Evolutionary conservation across 495 filamentous ascomycete genomes (phyloP), one percentile per base, ranked within the genome.

Genomic region (Jackrogersella multiformis): DNA sequence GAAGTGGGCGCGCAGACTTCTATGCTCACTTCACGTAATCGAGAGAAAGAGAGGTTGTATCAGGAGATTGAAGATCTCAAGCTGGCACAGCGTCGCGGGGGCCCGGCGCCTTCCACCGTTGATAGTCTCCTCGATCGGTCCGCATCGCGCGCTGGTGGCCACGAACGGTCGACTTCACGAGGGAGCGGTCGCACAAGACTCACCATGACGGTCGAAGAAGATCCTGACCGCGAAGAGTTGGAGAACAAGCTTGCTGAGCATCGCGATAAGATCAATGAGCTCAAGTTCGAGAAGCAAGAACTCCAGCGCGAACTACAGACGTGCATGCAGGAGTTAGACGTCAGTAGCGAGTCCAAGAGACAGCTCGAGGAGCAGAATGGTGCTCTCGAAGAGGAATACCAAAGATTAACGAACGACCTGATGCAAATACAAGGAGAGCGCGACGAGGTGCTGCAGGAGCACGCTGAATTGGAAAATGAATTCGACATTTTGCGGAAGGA

Each of bases 31-130:
- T 97, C 95, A 30, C 86, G 95, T 5, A 97, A 98, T 69, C 87
- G 92, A 30, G 95, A 99, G 74, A 94, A 95, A 72, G 94, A 97
- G 69, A 89, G 93, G 3, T 82, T 99, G 13, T 96, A 97, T 72
- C 92, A 96, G 62, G 95, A 99, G 73, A 99, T 97, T 42, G 95
- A 99, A 78, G 93, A 97, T 55, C 84, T 98, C 48, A 99, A 98
- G 73, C 85, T 98, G 61, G 87, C 88, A 2, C 88, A 92, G 63
- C 88, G 92, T 12, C 86, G 90, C 45, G 86, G 84, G 21, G 89
- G 75, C 0, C 76, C 78, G 1, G 79, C 81, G 4, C 81, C 81
- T 2, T 80, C 93, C 13, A 87, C 94, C 7, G 90, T 93, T 13
- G 95, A 99, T 61, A 96, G 93, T 71, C 90, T 97, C 55, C 86